phyloP scores from a whole-genome alignment of 306 rosid species.

The Gastrolobium villosum region DNA sequence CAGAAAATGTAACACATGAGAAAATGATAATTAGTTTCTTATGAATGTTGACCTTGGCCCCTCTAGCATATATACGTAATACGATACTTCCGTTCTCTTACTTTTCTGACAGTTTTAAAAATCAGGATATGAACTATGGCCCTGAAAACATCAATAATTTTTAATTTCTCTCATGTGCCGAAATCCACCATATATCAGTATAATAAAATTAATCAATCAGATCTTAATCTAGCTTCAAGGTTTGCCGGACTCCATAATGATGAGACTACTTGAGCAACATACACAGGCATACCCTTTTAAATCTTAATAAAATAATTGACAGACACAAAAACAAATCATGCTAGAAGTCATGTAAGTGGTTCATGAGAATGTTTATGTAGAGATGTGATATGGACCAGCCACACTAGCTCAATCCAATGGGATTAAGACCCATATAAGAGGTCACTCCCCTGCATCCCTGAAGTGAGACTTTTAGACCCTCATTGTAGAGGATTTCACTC shows the following conservation, averaged over 20 bases:
- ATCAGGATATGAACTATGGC: constrained; percentile 12
- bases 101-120: neutral
- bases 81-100: constrained; percentile 21
- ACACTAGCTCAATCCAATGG: too few relatives aligned
- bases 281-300: neutral
- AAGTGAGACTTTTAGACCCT: too few relatives aligned
- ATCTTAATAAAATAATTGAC: constrained; percentile 5
- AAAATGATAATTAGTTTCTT: constrained; percentile 17
- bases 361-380: neutral
- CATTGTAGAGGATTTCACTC: too few relatives aligned
- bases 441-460: too few relatives aligned
- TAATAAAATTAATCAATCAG: constrained; percentile 13
- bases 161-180: neutral
- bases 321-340: constrained; percentile 23
- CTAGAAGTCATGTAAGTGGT: neutral
- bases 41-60: constrained; percentile 12
- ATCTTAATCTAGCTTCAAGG: constrained; percentile 11
- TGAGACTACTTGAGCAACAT: neutral
- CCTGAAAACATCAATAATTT: constrained; percentile 4
- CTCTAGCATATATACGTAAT: neutral
- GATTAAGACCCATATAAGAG: too few relatives aligned
- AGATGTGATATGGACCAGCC: neutral
- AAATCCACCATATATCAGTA: neutral
- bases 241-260: neutral
- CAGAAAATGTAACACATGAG: constrained; percentile 23